phyloP scores from a whole-genome alignment of 352 stramenopile species.

The Salisapilia sapeloensis region DNA sequence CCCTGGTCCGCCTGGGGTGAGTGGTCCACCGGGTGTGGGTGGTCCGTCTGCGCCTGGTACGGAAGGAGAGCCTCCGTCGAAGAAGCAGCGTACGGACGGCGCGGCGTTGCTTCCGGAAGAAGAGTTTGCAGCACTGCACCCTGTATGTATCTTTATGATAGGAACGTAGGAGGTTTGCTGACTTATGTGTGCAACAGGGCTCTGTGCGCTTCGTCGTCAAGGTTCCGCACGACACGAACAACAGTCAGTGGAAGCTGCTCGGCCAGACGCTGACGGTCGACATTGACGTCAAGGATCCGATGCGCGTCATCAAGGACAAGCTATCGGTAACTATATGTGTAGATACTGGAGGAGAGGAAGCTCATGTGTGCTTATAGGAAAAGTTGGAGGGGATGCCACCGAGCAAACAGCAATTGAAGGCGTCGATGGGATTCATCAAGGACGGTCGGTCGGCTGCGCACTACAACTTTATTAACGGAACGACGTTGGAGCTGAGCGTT shows the following conservation, averaged over 20 bases:
- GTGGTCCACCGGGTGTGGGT: conserved; percentile 1
- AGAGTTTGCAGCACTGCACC: conserved; percentile 60
- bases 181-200: conserved; percentile 12
- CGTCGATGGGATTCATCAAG: conserved; percentile 85
- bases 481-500: conserved; percentile 54
- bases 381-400: conserved; percentile 83
- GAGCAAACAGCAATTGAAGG: conserved; percentile 94
- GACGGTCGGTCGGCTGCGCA: conserved; percentile 62
- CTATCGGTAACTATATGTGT: conserved; percentile 31
- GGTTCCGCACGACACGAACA: conserved; percentile 79
- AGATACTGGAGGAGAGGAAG: background rate
- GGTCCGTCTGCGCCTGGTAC: conserved; percentile 1
- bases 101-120: conserved; percentile 50
- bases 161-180: background rate
- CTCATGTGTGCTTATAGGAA: conserved; percentile 8
- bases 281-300: conserved; percentile 75
- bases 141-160: conserved; percentile 18
- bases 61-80: conserved; percentile 28
- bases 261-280: conserved; percentile 84
- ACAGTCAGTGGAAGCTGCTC: conserved; percentile 86
- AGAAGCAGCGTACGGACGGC: conserved; percentile 50
- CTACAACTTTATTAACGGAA: conserved; percentile 77
- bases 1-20: conserved; percentile 6
- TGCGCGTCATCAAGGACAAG: conserved; percentile 87
- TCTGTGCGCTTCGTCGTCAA: conserved; percentile 48